These are phyloP conservation scores for Fusarium dlaminii DNA, from an alignment of 2,329 filamentous ascomycete species.

Conservation along the genomic window DNA sequence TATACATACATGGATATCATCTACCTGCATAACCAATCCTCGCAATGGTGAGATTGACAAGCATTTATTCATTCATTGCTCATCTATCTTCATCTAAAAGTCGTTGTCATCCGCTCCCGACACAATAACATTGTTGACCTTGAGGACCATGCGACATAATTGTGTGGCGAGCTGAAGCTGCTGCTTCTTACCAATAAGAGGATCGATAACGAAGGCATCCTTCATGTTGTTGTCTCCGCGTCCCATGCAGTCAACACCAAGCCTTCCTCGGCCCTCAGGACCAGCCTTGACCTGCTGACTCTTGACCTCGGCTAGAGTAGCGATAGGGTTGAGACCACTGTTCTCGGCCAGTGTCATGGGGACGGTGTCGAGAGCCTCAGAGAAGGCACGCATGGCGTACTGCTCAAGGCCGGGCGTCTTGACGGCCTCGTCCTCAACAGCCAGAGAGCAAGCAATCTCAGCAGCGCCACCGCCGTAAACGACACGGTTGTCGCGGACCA, in stretches of 20 bases:
- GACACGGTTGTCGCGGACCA: conserved; percentile 94
- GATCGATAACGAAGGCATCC: conserved; percentile 97
- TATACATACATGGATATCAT: conserved; percentile 33
- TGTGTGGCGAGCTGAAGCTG: conserved; percentile 96
- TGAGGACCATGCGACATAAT: conserved; percentile 96
- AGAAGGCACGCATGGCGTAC: conserved; percentile 98
- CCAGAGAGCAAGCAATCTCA: conserved; percentile 95
- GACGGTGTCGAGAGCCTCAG: conserved; percentile 91
- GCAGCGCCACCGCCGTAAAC: conserved; percentile 97
- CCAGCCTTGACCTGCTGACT: conserved; percentile 89
- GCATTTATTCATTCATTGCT: conserved; percentile 35
- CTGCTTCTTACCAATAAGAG: conserved; percentile 96
- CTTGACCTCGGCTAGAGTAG: conserved; percentile 94
- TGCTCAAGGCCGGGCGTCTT: conserved; percentile 98
- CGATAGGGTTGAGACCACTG: conserved; percentile 93
- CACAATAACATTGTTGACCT: conserved; percentile 97
- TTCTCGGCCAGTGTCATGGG: conserved; percentile 98
- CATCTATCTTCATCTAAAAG: conserved; percentile 65
- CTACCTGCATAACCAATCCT: conserved; percentile 34
- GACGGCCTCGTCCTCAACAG: conserved; percentile 92
- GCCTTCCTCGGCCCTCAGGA: conserved; percentile 60
- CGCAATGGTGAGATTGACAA: conserved; percentile 35
- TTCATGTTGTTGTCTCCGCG: conserved; percentile 97
- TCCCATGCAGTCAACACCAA: conserved; percentile 98
- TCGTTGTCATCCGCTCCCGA: conserved; percentile 87